Evolutionary conservation across 129 eudicot genomes (phyloP), one percentile per base, ranked within the genome.

Genomic region (Tanacetum coccineum): DNA sequence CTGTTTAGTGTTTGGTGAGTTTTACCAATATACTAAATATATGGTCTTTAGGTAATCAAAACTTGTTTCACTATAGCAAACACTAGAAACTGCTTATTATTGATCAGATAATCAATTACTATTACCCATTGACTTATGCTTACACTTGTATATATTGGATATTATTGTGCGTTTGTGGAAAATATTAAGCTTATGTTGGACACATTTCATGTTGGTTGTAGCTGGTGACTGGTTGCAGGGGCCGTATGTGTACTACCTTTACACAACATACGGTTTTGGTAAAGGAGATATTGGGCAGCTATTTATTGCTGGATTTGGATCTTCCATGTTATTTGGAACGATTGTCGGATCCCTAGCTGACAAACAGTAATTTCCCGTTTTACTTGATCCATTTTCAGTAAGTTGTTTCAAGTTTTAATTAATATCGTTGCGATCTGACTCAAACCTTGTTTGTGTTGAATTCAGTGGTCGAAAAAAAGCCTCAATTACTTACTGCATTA

Each of bases 311-410:
- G 99, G 99, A 4, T 94, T 94, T 78, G 99, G 99, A 68, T 94
- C 99, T 66, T 94, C 99, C 75, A 94, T 94, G 99, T 70, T 94
- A 68, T 94, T 94, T 74, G 99, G 99, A 64, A 94, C 99, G 39
- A 89, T 94, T 70, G 99, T 94, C 59, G 99, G 99, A 72, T 94
- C 99, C 45, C 80, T 94, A 26, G 99, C 99, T 22, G 99, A 94
- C 79, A 94, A 94, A 87, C 89, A 85, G 99, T 94, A 78, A 82
- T 80, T 50, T 62, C 20, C 44, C 61, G 71, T 81, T 62, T 46
- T 21, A 58, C 52, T 47, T 64, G 0, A 21, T 18, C 13, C 28
- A 32, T 8, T 21, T 59, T 59, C 17, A n/a, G 15, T 32, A 18
- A 13, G 8, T 13, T 19, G 11, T 54, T 75, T 26, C 3, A 3